These are phyloP conservation scores for Raphidocelis subcapitata DNA, from an alignment of 139 green algal species.

Conservation along the genomic window DNA sequence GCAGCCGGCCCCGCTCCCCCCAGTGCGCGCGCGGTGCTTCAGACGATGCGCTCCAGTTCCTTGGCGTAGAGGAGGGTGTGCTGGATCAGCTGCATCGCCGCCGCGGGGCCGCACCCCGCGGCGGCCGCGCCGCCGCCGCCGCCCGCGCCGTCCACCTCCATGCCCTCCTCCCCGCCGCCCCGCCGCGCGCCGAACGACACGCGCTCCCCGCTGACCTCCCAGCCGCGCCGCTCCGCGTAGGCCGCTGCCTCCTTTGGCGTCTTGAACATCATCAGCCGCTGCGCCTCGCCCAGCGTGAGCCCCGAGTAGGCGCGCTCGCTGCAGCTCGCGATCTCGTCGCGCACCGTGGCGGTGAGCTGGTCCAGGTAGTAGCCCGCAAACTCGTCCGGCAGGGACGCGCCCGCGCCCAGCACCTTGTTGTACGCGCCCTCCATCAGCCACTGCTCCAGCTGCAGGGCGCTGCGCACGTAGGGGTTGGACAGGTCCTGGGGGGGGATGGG, in stretches of 20 bases:
- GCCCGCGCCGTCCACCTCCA: slow-evolving; percentile 6
- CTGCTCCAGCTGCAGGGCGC: slow-evolving; percentile 88
- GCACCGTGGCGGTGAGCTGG: slow-evolving; percentile 80
- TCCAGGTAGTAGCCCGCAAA: slow-evolving; percentile 70
- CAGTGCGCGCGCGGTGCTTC: not conserved
- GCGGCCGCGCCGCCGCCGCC: not conserved
- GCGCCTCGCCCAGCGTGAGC: slow-evolving; percentile 72
- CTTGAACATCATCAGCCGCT: slow-evolving; percentile 77
- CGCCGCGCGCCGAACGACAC: slow-evolving; percentile 12
- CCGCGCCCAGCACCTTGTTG: slow-evolving; percentile 72
- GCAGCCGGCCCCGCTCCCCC: not conserved
- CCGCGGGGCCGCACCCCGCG: no score
- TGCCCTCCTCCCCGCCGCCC: not conserved
- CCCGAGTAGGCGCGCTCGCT: slow-evolving; percentile 83
- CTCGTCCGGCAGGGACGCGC: slow-evolving; percentile 5
- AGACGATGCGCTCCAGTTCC: slow-evolving; percentile 97
- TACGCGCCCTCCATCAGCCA: slow-evolving; percentile 97
- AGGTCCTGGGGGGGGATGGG: slow-evolving; percentile 21
- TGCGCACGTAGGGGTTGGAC: slow-evolving; percentile 43
- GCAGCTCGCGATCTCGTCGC: slow-evolving; percentile 92
- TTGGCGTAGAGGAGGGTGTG: slow-evolving; percentile 90
- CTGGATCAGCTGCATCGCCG: slow-evolving; percentile 73
- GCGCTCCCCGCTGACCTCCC: not conserved
- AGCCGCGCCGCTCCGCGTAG: slow-evolving; percentile 47
- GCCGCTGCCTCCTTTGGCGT: slow-evolving; percentile 41